Evolutionary conservation across 106 monocot genomes (phyloP).

Genomic region (Acorus calamus): DNA sequence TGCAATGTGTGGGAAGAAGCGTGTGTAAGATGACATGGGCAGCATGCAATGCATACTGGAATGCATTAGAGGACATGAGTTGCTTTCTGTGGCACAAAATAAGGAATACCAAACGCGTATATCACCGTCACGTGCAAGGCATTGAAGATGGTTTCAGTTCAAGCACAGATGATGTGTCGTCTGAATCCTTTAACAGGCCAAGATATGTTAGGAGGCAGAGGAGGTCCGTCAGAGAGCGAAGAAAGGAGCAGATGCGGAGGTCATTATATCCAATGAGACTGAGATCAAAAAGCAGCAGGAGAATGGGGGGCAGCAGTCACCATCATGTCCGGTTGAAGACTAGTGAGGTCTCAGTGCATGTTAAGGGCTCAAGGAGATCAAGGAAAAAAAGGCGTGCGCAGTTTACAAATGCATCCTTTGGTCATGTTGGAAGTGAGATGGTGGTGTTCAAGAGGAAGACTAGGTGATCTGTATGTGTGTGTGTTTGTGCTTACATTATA

Average conservation of each 20-base stretch:
- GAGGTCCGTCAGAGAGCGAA: slow-evolving; percentile 33
- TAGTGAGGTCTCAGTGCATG: slow-evolving; percentile 60
- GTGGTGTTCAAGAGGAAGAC: no score
- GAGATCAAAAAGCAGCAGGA: slow-evolving; percentile 20
- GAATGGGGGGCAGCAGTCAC: slow-evolving; percentile 6
- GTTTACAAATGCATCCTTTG: no score
- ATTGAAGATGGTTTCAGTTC: slow-evolving; percentile 55
- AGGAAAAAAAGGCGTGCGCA: slow-evolving; percentile 2
- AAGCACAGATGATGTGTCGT: slow-evolving; percentile 5
- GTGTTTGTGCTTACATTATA: no score
- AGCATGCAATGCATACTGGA: slow-evolving; percentile 53
- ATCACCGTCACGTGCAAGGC: slow-evolving; percentile 33
- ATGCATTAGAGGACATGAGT: slow-evolving; percentile 38
- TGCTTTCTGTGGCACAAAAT: slow-evolving; percentile 77
- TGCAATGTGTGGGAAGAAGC: slow-evolving; percentile 63
- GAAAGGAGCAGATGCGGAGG: slow-evolving; percentile 34
- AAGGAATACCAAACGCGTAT: slow-evolving; percentile 46
- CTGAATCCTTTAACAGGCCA: no score
- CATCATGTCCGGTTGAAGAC: slow-evolving; percentile 58
- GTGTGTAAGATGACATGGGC: slow-evolving; percentile 69
- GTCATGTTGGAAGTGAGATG: no score
- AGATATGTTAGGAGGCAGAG: slow-evolving; percentile 9
- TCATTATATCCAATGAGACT: slow-evolving; percentile 33
- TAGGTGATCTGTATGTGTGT: no score
- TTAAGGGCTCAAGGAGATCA: slow-evolving; percentile 23